Evolutionary conservation across 2,329 filamentous ascomycete genomes (phyloP).

Genomic region (Amauroascus niger): DNA sequence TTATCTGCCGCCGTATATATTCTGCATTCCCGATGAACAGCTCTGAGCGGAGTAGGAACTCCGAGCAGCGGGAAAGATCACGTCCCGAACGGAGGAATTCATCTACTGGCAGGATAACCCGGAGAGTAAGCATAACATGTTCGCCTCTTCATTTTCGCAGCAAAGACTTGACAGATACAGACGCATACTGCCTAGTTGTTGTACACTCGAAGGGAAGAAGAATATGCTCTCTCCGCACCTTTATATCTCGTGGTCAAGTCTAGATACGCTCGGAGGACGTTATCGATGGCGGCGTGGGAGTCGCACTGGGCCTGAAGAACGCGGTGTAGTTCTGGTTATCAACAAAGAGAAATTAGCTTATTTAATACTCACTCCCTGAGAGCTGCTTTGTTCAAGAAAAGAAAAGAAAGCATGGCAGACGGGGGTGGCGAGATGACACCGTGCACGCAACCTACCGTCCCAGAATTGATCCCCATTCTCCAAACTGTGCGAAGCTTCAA

Average conservation of each 20-base stretch:
- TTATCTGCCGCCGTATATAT: slow-evolving; percentile 85
- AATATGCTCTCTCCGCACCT: slow-evolving; percentile 35
- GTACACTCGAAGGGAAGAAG: not conserved
- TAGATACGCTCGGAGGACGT: slow-evolving; percentile 75
- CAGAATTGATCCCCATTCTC: slow-evolving; percentile 82
- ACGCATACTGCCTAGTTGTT: no score
- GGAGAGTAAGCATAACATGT: slow-evolving; percentile 6
- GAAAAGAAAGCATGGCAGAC: no score
- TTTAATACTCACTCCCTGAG: no score
- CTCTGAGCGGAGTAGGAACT: slow-evolving; percentile 63
- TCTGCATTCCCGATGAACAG: slow-evolving; percentile 66
- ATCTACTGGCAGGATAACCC: slow-evolving; percentile 37
- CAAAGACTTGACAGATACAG: no score
- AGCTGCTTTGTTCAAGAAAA: no score
- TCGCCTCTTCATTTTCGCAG: not conserved
- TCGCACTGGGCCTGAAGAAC: slow-evolving; percentile 52
- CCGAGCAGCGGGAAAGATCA: slow-evolving; percentile 69
- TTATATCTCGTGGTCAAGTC: slow-evolving; percentile 65
- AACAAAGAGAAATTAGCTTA: not conserved
- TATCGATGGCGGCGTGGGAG: slow-evolving; percentile 63
- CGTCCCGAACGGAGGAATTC: slow-evolving; percentile 66
- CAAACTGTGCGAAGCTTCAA: slow-evolving; percentile 58
- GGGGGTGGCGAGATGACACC: no score
- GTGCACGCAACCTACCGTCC: slow-evolving; percentile 54
- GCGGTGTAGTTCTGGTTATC: slow-evolving; percentile 52